Base-by-base conservation (phyloP, 192 early-diverging fungal genomes). In the Diversispora eburnea region DNA sequence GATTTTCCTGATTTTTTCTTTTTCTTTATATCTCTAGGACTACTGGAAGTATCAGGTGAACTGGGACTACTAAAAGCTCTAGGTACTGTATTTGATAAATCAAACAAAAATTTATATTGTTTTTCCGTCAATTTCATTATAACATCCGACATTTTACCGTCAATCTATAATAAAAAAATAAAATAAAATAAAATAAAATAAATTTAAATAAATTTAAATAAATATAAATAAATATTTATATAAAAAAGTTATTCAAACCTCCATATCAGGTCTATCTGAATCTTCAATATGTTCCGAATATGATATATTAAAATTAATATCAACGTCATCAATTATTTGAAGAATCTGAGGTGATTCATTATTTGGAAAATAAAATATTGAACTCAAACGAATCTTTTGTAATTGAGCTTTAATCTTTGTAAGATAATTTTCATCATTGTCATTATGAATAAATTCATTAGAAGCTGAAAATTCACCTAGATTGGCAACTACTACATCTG, bases 321-420 rank as follows among this genome's bases (percentile, higher is more conserved):
- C 90, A 6, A 95, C 88, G 75, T 97, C 90, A 56, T 95, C 91
- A 3, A 97, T 82, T 48, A 99, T 94, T 68, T 91, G 86, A 52
- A 89, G 78, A 75, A 88, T 82, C 68, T 89, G 84, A 2, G 82
- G 76, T 42, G 76, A 75, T 8, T 75, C 20, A 13, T 84, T 80
- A 45, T 80, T 77, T 12, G 77, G 78, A 10, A 85, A 76, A 2
- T 73, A 71, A 76, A 83, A 90, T 75, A 79, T 80, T 0, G 80
- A 89, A 54, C 80, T 88, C 57, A 90, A 81, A 48, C 73, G 82
- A 73, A 88, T 91, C 17, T 79, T 80, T 20, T 83, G 82, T 58
- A 93, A 72, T 17, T 82, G 85, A 15, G 91, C 79, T n/a, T 80
- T 87, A 46, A 93, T 85, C 33, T 79, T 75, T 67, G 90, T 92